Evolutionary conservation across 2,329 filamentous ascomycete species (phyloP).

Genomic region (Pseudocercospora musae): DNA sequence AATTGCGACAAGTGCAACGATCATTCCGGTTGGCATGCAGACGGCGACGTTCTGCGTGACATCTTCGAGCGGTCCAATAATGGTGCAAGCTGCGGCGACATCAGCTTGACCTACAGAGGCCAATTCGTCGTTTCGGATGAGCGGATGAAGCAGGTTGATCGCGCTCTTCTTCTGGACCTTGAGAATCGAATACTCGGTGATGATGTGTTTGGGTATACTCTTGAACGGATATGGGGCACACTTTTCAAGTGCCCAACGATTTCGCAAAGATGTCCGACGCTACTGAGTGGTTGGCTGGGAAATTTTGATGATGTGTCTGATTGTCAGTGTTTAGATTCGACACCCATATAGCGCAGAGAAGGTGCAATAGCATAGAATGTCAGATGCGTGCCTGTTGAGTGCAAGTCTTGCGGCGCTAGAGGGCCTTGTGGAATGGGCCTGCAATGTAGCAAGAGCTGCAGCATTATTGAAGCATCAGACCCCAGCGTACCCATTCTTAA

Average conservation of each 20-base stretch:
- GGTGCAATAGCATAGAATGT: neutral
- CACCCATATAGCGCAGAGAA: neutral
- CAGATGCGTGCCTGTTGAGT: neutral
- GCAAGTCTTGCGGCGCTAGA: neutral
- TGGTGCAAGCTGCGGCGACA: conserved; percentile 1
- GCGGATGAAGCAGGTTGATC: neutral
- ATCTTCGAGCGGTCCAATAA: conserved; percentile 6
- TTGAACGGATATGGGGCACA: conserved; percentile 9
- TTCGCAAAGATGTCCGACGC: conserved; percentile 2
- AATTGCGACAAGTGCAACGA: conserved; percentile 9
- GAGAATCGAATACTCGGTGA: neutral
- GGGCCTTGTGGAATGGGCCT: no score
- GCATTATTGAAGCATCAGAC: neutral
- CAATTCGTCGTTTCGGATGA: conserved; percentile 10
- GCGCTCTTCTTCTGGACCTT: neutral
- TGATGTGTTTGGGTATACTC: conserved; percentile 6
- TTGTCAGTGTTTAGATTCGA: conserved; percentile 11
- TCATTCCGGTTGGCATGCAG: conserved; percentile 5
- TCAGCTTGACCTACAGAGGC: conserved; percentile 7
- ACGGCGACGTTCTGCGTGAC: neutral
- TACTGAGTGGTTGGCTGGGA: conserved; percentile 8
- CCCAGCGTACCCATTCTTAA: no score
- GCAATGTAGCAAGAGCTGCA: neutral
- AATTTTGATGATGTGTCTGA: conserved; percentile 2
- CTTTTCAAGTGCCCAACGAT: conserved; percentile 7